Percentiles rank a stretch among this genome's conserved stretches.
Conservation (phyloP, 768 basidiomycete genomes). For the Ramaria rubella region DNA sequence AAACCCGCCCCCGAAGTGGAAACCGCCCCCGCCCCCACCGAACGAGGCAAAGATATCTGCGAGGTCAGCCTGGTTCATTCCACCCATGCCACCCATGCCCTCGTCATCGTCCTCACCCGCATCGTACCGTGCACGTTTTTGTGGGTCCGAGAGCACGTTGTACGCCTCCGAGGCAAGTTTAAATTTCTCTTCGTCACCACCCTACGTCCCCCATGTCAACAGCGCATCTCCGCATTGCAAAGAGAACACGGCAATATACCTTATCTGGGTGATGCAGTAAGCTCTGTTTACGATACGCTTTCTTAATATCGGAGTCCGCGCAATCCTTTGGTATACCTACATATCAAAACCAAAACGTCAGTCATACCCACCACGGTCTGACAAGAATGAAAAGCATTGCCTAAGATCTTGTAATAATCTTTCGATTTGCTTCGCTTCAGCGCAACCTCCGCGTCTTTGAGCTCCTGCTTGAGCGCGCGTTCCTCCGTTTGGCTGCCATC, state of each 20-base stretch:
- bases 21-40: constrained; percentile 31
- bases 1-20: neutral
- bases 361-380: no score
- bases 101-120: constrained; percentile 73
- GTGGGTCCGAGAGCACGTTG: constrained; percentile 72
- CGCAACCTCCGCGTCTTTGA: constrained; percentile 75
- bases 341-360: neutral
- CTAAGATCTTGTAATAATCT: constrained; percentile 81
- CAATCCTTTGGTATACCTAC: constrained; percentile 49
- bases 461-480: constrained; percentile 52
- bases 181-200: constrained; percentile 95
- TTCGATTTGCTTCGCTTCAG: constrained; percentile 86
- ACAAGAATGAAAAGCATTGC: constrained; percentile 19
- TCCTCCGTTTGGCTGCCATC: constrained; percentile 62
- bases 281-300: constrained; percentile 83
- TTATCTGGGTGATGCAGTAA: constrained; percentile 84
- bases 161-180: constrained; percentile 83
- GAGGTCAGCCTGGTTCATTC: constrained; percentile 40
- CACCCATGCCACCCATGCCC: constrained; percentile 27
- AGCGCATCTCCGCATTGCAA: neutral
- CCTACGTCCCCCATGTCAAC: no score
- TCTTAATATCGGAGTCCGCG: constrained; percentile 73
- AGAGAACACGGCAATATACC: no score
- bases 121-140: constrained; percentile 61
- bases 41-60: constrained; percentile 63